Evolutionary conservation across 1,284 basidiomycete genomes (phyloP).

Genomic region (Boletus mariae): DNA sequence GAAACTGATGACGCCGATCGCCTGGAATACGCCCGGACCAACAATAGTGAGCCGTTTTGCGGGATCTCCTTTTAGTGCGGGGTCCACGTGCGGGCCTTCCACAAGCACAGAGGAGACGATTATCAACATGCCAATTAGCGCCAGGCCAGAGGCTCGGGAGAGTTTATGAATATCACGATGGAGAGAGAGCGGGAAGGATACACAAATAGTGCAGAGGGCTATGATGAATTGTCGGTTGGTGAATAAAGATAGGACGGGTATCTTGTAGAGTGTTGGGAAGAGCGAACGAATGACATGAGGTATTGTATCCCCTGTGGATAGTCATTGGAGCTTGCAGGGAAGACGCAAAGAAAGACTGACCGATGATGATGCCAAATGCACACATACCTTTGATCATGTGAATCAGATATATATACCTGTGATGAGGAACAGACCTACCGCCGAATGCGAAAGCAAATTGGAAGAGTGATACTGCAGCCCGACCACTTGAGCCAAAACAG

Average conservation of each 20-base stretch:
- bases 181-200: conserved; percentile 93
- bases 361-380: conserved; percentile 92
- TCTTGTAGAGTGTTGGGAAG: conserved; percentile 72
- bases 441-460: conserved; percentile 98
- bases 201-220: conserved; percentile 75
- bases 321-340: conserved; percentile 18
- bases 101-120: conserved; percentile 88
- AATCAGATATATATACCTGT: conserved; percentile 2
- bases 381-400: conserved; percentile 70
- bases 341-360: conserved; percentile 38
- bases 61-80: conserved; percentile 76
- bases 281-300: conserved; percentile 89
- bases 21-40: conserved; percentile 79
- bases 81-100: conserved; percentile 79
- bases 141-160: conserved; percentile 87
- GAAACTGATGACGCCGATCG: conserved; percentile 94
- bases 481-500: conserved; percentile 87
- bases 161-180: conserved; percentile 98
- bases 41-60: conserved; percentile 69
- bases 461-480: conserved; percentile 93
- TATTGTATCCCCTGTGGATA: conserved; percentile 81
- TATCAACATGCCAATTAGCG: conserved; percentile 89
- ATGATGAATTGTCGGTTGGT: conserved; percentile 89
- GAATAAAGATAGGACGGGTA: conserved; percentile 73
- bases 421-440: conserved; percentile 47